Evolutionary conservation across 257 asterid genomes (phyloP).

Genomic region (Fraxinus quadrangulata): DNA sequence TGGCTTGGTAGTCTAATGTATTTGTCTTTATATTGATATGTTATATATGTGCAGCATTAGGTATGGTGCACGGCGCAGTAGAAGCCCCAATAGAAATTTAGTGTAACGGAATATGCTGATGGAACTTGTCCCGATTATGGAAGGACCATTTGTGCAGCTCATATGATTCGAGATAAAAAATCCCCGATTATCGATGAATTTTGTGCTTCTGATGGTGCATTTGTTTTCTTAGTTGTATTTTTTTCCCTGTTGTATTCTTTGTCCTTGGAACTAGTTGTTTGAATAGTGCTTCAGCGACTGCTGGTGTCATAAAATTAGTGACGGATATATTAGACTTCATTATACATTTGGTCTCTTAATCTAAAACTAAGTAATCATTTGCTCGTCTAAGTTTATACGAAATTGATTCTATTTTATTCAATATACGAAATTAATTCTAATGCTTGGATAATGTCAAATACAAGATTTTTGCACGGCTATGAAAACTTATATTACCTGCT

Average conservation of each 20-base stretch:
- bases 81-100: constrained; percentile 54
- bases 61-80: constrained; percentile 33
- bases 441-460: too few species aligned
- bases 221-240: background rate
- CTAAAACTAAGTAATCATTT: background rate
- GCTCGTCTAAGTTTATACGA: too few species aligned
- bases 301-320: background rate
- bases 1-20: background rate
- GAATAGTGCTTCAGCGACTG: background rate
- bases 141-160: background rate
- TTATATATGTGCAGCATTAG: constrained; percentile 26
- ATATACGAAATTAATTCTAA: too few species aligned
- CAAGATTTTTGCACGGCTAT: too few species aligned
- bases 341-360: background rate
- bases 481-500: too few species aligned
- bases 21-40: background rate
- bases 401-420: too few species aligned
- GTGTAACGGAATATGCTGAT: constrained; percentile 47
- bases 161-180: background rate
- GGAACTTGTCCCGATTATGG: constrained; percentile 33
- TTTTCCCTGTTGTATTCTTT: background rate
- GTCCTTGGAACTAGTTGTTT: background rate
- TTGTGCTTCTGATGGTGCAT: background rate
- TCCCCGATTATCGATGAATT: background rate
- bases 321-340: background rate